These are phyloP conservation scores for Fusarium scirpi DNA, from an alignment of 2,329 filamentous ascomycete species.

Conservation along the genomic window DNA sequence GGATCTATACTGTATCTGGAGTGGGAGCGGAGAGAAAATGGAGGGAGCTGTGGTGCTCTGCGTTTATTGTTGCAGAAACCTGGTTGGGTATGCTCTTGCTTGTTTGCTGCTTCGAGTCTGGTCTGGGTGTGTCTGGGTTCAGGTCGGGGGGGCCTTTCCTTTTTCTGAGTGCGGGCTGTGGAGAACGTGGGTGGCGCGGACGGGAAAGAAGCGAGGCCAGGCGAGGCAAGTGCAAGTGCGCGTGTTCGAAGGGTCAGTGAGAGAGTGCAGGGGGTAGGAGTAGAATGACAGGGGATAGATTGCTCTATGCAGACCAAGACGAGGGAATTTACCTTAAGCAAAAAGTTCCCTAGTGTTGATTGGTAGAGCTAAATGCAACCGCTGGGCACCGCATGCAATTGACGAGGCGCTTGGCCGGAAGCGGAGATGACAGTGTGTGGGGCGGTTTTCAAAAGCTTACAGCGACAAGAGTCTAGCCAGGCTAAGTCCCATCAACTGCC, in stretches of 20 bases:
- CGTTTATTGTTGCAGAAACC: conserved; percentile 65
- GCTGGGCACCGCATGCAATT: conserved; percentile 46
- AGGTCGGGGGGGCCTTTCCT: conserved; percentile 42
- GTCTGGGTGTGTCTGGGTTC: conserved; percentile 47
- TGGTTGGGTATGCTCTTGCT: conserved; percentile 60
- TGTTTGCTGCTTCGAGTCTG: conserved; percentile 55
- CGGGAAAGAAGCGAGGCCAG: conserved; percentile 57
- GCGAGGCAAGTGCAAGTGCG: conserved; percentile 42
- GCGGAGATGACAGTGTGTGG: conserved; percentile 41
- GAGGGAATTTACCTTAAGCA: conserved; percentile 39
- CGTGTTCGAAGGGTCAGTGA: conserved; percentile 32
- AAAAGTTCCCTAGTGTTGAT: conserved; percentile 35
- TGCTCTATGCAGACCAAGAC: conserved; percentile 28
- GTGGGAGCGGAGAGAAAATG: conserved; percentile 60
- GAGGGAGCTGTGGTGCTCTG: conserved; percentile 61
- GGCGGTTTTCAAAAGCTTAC: conserved; percentile 35
- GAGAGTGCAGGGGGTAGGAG: conserved; percentile 26
- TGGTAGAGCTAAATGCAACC: conserved; percentile 35
- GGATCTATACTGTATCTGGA: conserved; percentile 75
- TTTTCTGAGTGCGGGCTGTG: conserved; percentile 46
- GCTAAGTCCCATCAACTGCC: conserved; percentile 20
- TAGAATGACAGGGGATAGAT: conserved; percentile 16
- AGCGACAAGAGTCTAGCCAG: conserved; percentile 27
- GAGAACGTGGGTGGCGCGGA: conserved; percentile 48
- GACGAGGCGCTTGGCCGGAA: conserved; percentile 48